Conservation (phyloP, 75 land plant genomes). For the Pinus taeda region DNA sequence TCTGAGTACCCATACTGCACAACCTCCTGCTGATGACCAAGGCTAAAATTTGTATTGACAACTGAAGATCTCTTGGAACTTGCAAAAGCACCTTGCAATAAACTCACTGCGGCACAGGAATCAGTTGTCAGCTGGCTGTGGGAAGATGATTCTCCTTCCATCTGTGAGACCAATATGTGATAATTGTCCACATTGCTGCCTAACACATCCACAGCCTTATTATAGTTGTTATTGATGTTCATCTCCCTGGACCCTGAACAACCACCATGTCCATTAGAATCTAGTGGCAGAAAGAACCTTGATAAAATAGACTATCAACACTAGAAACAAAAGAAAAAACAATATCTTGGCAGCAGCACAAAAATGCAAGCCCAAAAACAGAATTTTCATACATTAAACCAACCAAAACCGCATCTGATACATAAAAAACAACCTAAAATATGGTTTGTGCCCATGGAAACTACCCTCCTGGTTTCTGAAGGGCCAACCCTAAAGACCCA, state of each 20-base stretch:
- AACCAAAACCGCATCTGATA: not conserved
- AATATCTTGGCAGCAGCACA: no score
- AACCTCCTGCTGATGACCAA: not conserved
- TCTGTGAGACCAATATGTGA: not conserved
- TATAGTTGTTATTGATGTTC: not conserved
- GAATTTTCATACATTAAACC: not conserved
- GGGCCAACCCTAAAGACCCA: not conserved
- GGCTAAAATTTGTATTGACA: conserved; percentile 1
- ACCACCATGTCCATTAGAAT: not conserved
- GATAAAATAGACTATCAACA: not conserved
- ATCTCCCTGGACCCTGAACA: conserved; percentile 2
- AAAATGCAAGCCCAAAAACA: not conserved
- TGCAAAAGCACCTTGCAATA: not conserved
- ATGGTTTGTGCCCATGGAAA: not conserved
- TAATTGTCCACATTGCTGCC: conserved; percentile 8
- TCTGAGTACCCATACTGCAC: not conserved
- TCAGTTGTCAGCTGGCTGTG: conserved; percentile 7
- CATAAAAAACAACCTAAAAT: not conserved
- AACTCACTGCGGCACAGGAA: not conserved
- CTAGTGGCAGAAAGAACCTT: not conserved
- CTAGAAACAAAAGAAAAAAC: no score
- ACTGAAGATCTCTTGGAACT: not conserved
- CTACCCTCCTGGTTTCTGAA: not conserved
- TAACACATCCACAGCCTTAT: not conserved
- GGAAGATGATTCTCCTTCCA: conserved; percentile 8